phyloP scores from a whole-genome alignment of 225 moss, liverwort and hornwort species.

The Bryoerythrophyllum caledonicum region DNA sequence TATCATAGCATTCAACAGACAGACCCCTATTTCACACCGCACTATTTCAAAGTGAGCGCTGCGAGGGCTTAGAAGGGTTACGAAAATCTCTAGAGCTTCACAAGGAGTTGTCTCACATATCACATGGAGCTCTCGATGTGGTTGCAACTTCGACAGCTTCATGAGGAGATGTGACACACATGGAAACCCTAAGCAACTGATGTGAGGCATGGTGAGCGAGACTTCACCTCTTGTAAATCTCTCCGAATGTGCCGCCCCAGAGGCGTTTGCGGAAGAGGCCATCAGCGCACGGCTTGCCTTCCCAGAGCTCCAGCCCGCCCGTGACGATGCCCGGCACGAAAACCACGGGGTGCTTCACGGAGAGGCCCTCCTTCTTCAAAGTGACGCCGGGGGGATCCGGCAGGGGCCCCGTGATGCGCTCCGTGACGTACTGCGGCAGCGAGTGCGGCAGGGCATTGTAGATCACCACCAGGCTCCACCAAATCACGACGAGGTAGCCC shows the following conservation, averaged over 20 bases:
- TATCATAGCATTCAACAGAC: background rate
- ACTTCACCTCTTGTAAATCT: constrained; percentile 81
- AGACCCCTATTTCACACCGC: background rate
- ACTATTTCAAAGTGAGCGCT: background rate
- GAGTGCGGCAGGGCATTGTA: constrained; percentile 78
- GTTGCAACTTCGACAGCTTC: too few relatives aligned
- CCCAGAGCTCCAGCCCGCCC: constrained; percentile 94
- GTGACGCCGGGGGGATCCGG: constrained; percentile 78
- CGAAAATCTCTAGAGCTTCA: too few relatives aligned
- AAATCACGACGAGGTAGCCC: constrained; percentile 70
- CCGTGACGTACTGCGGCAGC: constrained; percentile 85
- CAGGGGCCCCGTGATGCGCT: constrained; percentile 75
- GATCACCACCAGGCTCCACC: constrained; percentile 76
- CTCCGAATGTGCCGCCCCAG: constrained; percentile 98
- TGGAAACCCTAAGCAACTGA: too few relatives aligned
- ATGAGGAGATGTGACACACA: too few relatives aligned
- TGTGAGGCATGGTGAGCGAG: too few relatives aligned
- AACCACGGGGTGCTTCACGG: constrained; percentile 74
- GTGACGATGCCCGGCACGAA: constrained; percentile 99
- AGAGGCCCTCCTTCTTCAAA: constrained; percentile 70
- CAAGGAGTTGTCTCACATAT: too few relatives aligned
- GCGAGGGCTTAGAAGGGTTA: background rate
- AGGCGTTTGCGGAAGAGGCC: constrained; percentile 86
- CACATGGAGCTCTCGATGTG: too few relatives aligned
- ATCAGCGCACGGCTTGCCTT: constrained; percentile 80